Evolutionary conservation across 129 eudicot species (phyloP), one percentile per base, ranked within the genome.

Genomic region (Erigeron canadensis): DNA sequence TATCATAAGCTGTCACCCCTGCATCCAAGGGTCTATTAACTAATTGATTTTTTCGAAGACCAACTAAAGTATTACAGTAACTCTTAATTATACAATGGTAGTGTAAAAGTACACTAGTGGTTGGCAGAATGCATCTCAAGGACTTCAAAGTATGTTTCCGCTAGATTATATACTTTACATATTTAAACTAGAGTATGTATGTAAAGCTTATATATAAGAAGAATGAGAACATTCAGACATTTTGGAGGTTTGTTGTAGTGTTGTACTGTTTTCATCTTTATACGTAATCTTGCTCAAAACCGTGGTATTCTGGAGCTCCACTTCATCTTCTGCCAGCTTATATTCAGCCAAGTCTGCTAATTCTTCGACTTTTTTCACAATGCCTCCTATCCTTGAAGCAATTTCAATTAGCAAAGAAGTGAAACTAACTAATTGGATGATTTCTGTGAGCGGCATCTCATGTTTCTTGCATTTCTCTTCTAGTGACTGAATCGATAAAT

Each of bases 371-470:
- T 71, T 73, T 54, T 73, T 71, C 12, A 86, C 79, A 40, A 83
- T 73, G 69, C 75, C 77, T 43, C 50, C 87, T 54, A 83, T 68
- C 55, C 86, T 65, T 18, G 81, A 70, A 10, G 78, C 62, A 23
- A 47, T 74, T 71, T 86, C 87, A 28, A 71, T 83, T 78, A 86
- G 65, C 75, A 83, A 78, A 13, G 86, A 77, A 18, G 81, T 79
- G 63, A 80, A 83, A 65, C 78, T 80, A 19, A 75, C 88, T 12
- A 80, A 2, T 9, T 86, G 91, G 37, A 83, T 69, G 38, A 83
- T 47, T 55, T 80, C 66, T 5, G 47, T 13, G 2, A 67, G 43
- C 7, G 55, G 66, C 44, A 58, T 8, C 71, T 68, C 2, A 47
- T 43, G 37, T 72, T 44, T 59, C 23, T 70, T 23, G 18, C 57